Percentiles rank a stretch among this genome's conserved stretches.
These are phyloP conservation scores for Aspergillus candidus DNA, from an alignment of 2,329 filamentous ascomycete species.

Conservation along the genomic window DNA sequence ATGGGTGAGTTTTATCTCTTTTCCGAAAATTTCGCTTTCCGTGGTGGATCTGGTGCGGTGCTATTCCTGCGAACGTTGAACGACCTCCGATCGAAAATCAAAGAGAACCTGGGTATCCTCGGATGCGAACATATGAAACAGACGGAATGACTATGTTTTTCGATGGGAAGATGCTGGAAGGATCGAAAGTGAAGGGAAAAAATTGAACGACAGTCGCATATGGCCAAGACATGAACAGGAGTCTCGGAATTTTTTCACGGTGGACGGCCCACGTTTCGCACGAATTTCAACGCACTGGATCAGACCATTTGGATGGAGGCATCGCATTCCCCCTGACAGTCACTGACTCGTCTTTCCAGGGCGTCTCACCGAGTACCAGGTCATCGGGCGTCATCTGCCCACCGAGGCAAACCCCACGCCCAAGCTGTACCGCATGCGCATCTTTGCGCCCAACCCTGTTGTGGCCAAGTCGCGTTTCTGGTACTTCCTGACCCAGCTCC, in stretches of 20 bases:
- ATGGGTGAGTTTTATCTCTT: conserved; percentile 54
- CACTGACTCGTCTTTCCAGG: conserved; percentile 53
- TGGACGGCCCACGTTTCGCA: conserved; percentile 7
- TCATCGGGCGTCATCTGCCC: conserved; percentile 99
- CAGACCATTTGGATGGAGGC: conserved; percentile 4
- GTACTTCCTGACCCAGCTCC: conserved; percentile 99
- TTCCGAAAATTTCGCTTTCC: conserved; percentile 20
- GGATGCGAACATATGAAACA: neutral
- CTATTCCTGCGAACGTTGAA: conserved; percentile 23
- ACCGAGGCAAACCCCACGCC: conserved; percentile 94
- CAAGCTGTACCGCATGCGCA: conserved; percentile 99
- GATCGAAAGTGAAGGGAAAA: too few species aligned
- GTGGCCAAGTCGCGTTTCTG: conserved; percentile 99
- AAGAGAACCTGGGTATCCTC: conserved; percentile 1
- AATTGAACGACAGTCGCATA: conserved; percentile 4
- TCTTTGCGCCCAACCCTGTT: conserved; percentile 96
- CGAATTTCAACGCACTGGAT: conserved; percentile 12
- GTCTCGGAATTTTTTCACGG: too few species aligned
- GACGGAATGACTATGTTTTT: conserved; percentile 1
- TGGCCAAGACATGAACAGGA: conserved; percentile 4
- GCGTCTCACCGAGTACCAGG: conserved; percentile 99
- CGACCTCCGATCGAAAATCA: conserved; percentile 12
- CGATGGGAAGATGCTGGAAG: neutral
- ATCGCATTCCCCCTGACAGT: conserved; percentile 8
- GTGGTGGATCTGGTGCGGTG: conserved; percentile 26